Evolutionary conservation across 2,329 filamentous ascomycete genomes (phyloP).

Genomic region (Colletotrichum sp.): DNA sequence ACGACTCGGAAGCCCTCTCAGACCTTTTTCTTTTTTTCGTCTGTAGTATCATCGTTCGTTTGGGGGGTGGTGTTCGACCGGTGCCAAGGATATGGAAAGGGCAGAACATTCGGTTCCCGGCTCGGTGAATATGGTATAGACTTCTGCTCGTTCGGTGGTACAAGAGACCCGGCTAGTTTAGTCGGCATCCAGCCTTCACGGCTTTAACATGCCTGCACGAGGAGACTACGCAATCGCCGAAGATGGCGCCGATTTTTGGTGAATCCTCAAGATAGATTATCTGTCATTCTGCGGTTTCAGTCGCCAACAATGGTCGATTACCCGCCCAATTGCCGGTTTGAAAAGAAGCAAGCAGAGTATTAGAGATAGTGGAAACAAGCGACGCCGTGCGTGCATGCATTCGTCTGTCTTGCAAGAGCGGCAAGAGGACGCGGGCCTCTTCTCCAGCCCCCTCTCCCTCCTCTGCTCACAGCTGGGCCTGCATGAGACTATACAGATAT

Average conservation of each 20-base stretch:
- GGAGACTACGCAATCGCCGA: neutral
- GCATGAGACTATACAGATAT: neutral
- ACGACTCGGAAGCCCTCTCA: neutral
- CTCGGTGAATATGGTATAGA: neutral
- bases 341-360: neutral
- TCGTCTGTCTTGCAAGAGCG: neutral
- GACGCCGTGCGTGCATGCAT: neutral
- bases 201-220: neutral
- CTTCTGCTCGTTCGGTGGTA: neutral
- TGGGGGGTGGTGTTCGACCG: neutral
- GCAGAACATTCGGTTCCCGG: neutral
- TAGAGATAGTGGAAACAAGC: neutral
- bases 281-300: conserved; percentile 1
- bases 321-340: neutral
- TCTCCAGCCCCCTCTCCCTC: neutral
- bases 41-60: neutral
- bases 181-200: neutral
- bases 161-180: neutral
- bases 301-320: neutral
- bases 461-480: neutral
- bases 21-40: neutral
- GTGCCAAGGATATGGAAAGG: neutral
- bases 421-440: neutral
- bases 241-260: neutral
- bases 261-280: neutral